These are phyloP conservation scores for Melanogaster broomeanus DNA, from an alignment of 768 basidiomycete species.

Conservation along the genomic window DNA sequence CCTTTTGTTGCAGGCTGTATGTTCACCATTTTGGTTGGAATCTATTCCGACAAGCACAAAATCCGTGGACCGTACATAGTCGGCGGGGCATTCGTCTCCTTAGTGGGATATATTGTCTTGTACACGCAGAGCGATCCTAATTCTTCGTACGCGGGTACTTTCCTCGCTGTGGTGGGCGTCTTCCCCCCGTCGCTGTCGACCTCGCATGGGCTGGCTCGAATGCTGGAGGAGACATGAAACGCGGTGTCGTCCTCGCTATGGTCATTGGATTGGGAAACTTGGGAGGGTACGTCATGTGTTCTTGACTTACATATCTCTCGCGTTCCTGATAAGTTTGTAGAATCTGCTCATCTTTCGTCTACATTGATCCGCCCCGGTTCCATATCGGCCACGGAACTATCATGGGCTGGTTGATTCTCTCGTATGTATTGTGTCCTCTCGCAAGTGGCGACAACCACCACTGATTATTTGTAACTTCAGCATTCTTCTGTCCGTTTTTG, in stretches of 20 bases:
- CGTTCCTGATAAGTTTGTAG: conserved; percentile 20
- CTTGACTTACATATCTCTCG: not conserved
- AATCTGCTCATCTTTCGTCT: conserved; percentile 45
- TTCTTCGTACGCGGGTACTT: conserved; percentile 44
- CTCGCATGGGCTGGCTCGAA: conserved; percentile 60
- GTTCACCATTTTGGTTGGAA: conserved; percentile 42
- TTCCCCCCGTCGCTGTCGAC: conserved; percentile 48
- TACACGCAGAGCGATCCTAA: conserved; percentile 32
- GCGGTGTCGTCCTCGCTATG: conserved; percentile 53
- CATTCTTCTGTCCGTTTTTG: conserved; percentile 41
- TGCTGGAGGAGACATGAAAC: conserved; percentile 55
- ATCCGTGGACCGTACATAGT: conserved; percentile 53
- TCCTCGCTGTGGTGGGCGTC: conserved; percentile 54
- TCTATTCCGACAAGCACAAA: conserved; percentile 43
- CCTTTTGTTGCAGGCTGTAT: conserved; percentile 50
- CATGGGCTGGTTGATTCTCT: conserved; percentile 37
- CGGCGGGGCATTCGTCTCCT: conserved; percentile 39
- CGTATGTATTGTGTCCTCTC: conserved; percentile 14
- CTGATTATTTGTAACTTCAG: conserved; percentile 32
- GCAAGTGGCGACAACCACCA: conserved; percentile 17
- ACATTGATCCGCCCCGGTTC: conserved; percentile 39
- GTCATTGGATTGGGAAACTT: conserved; percentile 57
- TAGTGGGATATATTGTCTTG: conserved; percentile 54
- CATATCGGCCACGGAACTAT: conserved; percentile 39
- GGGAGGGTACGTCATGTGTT: conserved; percentile 44